Evolutionary conservation across 78 protist species (phyloP).

Genomic region (Guillardia theta): DNA sequence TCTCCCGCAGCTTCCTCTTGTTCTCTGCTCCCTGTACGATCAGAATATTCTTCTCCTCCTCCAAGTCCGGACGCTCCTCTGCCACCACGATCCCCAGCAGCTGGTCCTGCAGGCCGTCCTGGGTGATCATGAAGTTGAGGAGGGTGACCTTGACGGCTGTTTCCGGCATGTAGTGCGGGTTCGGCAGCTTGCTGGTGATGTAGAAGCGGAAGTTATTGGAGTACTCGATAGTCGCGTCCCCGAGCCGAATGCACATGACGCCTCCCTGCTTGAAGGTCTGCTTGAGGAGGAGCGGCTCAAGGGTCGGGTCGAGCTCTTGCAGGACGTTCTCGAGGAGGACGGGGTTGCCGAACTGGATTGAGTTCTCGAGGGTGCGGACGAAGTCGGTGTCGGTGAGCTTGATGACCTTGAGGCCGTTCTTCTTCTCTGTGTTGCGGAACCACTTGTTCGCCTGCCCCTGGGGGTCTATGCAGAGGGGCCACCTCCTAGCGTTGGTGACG

Average conservation of each 20-base stretch:
- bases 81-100: slow-evolving; percentile 73
- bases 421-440: slow-evolving; percentile 67
- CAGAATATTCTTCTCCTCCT: slow-evolving; percentile 58
- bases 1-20: slow-evolving; percentile 54
- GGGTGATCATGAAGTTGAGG: slow-evolving; percentile 76
- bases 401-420: slow-evolving; percentile 53
- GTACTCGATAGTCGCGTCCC: slow-evolving; percentile 76
- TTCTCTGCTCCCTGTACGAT: slow-evolving; percentile 51
- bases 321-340: slow-evolving; percentile 73
- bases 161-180: slow-evolving; percentile 75
- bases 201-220: slow-evolving; percentile 56
- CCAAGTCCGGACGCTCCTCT: slow-evolving; percentile 77
- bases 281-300: slow-evolving; percentile 74
- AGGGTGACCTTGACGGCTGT: slow-evolving; percentile 68
- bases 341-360: slow-evolving; percentile 75
- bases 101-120: slow-evolving; percentile 74
- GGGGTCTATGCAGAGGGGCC: slow-evolving; percentile 93
- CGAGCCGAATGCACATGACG: slow-evolving; percentile 62
- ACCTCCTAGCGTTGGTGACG: slow-evolving; percentile 56
- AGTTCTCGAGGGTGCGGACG: slow-evolving; percentile 66
- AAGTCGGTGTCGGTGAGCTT: slow-evolving; percentile 64
- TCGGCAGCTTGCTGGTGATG: slow-evolving; percentile 67
- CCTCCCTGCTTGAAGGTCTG: slow-evolving; percentile 63
- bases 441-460: slow-evolving; percentile 93
- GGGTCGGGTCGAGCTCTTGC: slow-evolving; percentile 72